Evolutionary conservation across 805 yeast species (phyloP).

Genomic region (Candida sakaeoensis): DNA sequence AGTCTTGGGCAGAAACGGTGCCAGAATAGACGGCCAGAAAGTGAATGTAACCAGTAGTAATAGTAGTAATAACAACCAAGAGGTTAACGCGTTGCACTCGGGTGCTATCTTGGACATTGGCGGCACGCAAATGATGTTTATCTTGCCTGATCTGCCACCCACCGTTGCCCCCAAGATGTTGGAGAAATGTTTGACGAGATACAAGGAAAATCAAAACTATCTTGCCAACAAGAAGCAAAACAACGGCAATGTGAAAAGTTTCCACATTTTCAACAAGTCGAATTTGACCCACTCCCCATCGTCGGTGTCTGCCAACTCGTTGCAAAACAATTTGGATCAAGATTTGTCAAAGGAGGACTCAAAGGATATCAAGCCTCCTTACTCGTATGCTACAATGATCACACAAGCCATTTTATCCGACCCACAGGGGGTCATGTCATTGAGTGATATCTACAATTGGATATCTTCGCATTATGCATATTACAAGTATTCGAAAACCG

Average conservation of each 20-base stretch:
- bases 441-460: slow-evolving; percentile 91
- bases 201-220: slow-evolving; percentile 19
- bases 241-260: slow-evolving; percentile 30
- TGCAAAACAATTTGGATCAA: slow-evolving; percentile 46
- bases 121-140: slow-evolving; percentile 98
- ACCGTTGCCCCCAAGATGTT: slow-evolving; percentile 50
- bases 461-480: slow-evolving; percentile 84
- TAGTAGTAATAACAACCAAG: too few relatives aligned
- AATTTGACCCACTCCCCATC: slow-evolving; percentile 36
- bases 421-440: slow-evolving; percentile 79
- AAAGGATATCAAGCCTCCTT: slow-evolving; percentile 93
- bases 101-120: slow-evolving; percentile 95
- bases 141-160: slow-evolving; percentile 87
- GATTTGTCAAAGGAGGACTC: slow-evolving; percentile 88
- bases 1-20: slow-evolving; percentile 88
- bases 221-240: neutral
- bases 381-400: slow-evolving; percentile 96
- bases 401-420: slow-evolving; percentile 93
- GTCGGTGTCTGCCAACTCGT: slow-evolving; percentile 36
- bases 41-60: slow-evolving; percentile 51
- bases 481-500: slow-evolving; percentile 86
- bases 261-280: slow-evolving; percentile 49
- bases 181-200: slow-evolving; percentile 32
- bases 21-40: slow-evolving; percentile 76
- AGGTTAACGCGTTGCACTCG: slow-evolving; percentile 59